phyloP scores from a whole-genome alignment of 441 rosid genomes.

The Populus hybrid region DNA sequence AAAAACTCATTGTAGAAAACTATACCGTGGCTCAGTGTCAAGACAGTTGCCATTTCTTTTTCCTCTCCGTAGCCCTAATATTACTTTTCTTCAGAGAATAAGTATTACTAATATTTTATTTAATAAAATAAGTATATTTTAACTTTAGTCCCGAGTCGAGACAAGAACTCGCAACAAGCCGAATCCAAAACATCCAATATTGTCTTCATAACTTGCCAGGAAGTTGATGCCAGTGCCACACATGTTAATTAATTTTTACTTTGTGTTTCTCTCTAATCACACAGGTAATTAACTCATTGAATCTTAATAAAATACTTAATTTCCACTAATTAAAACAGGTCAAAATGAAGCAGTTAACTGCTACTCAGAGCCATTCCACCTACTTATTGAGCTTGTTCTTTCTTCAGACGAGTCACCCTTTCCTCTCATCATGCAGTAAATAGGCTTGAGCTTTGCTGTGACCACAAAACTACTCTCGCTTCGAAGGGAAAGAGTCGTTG shows the following conservation, averaged over 20 bases:
- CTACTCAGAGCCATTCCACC: background rate
- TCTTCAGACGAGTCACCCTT: constrained; percentile 20
- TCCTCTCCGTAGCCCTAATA: too few species aligned
- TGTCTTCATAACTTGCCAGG: background rate
- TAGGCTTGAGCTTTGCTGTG: background rate
- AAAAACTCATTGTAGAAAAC: too few species aligned
- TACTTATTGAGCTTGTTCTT: background rate
- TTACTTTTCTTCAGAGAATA: too few species aligned
- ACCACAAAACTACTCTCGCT: background rate
- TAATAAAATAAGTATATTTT: background rate
- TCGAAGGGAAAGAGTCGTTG: constrained; percentile 5
- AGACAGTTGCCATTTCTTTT: too few species aligned
- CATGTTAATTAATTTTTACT: background rate
- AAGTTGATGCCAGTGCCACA: background rate
- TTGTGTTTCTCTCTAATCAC: background rate
- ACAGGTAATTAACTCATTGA: background rate
- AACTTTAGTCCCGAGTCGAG: background rate
- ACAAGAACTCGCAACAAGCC: background rate
- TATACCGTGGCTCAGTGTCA: too few species aligned
- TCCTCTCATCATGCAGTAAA: constrained; percentile 31
- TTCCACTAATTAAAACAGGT: background rate
- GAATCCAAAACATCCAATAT: background rate
- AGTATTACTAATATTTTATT: too few species aligned
- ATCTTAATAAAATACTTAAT: background rate
- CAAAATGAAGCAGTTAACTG: background rate